Base-by-base conservation (phyloP, 1,284 basidiomycete genomes). In the Neolentinus lepideus region DNA sequence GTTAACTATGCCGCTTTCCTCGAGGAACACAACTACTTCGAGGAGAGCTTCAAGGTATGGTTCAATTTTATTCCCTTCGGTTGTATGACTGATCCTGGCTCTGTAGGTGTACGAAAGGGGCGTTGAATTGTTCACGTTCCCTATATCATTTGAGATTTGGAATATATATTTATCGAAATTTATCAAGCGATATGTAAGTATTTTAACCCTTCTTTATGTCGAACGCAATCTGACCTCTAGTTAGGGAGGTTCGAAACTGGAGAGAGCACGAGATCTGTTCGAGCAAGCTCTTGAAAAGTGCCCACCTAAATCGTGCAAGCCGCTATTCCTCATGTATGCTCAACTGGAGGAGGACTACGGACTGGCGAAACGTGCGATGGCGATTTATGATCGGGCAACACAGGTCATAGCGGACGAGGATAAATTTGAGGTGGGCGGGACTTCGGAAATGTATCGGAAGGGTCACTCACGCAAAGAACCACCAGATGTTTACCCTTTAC, bases 111-210 rank as follows among this genome's bases (percentile, higher is more conserved):
- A 98, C 69, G 97, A 99, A 69, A 86, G 96, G 48, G 97, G 97
- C 46, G 93, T 97, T 9, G 97, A 99, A 63, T 75, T 98, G 19
- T 99, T 99, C 78, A 95, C 94, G 6, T 99, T 94, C 78, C 97
- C 97, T 0, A 86, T 99, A 51, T 96, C 94, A 2, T 99, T 98
- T 68, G 97, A 99, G 73, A 85, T 99, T 61, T 99, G 97, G 96
- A 99, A 99, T 69, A 96, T 98, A 57, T 99, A 98, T 71, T 75
- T 99, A 38, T 90, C 92, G 57, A 98, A 98, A 72, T 99, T 99
- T 67, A 83, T 96, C 60, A 96, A 94, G 72, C 88, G 97, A 69
- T 98, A 97, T 73, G 92, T 93, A 64, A 68, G 88, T 79, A 6
- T 6, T 24, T n/a, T n/a, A 8, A 2, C 16, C 14, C 12, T 33